A percentile compares a stretch with the other conserved stretches of the same genome.
These are phyloP conservation scores for Marchantia polymorpha DNA, from an alignment of 225 moss, liverwort and hornwort species.

Conservation along the genomic window DNA sequence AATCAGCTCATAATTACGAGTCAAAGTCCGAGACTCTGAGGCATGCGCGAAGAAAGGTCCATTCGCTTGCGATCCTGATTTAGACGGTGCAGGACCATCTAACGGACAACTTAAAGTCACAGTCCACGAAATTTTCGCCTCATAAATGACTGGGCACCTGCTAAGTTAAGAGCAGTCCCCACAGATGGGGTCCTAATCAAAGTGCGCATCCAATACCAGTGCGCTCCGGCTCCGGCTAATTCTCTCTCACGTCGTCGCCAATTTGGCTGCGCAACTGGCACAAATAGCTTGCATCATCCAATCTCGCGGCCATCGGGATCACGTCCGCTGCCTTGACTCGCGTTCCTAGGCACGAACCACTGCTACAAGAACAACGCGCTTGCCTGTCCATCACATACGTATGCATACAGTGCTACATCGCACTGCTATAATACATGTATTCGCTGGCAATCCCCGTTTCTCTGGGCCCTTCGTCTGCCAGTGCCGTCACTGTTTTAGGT, in stretches of 20 bases:
- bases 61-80: neutral
- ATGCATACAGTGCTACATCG: neutral
- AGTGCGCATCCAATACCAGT: neutral
- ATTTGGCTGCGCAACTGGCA: neutral
- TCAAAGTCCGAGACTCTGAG: too few relatives aligned
- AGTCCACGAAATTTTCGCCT: neutral
- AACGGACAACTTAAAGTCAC: neutral
- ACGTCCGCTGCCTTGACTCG: too few relatives aligned
- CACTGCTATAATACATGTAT: neutral
- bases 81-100: neutral
- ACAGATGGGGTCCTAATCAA: neutral
- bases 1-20: too few relatives aligned
- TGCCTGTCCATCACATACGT: neutral
- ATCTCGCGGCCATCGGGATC: neutral
- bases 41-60: too few relatives aligned
- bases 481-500: too few relatives aligned
- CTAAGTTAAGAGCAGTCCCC: neutral
- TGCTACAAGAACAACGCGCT: conserved; percentile 7
- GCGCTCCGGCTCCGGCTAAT: neutral
- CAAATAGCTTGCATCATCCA: neutral
- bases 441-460: neutral
- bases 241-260: neutral
- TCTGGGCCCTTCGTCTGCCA: neutral
- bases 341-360: neutral
- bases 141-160: neutral